Evolutionary conservation across 176 grass and related monocot genomes (phyloP).

Genomic region (Luzula sylvatica): DNA sequence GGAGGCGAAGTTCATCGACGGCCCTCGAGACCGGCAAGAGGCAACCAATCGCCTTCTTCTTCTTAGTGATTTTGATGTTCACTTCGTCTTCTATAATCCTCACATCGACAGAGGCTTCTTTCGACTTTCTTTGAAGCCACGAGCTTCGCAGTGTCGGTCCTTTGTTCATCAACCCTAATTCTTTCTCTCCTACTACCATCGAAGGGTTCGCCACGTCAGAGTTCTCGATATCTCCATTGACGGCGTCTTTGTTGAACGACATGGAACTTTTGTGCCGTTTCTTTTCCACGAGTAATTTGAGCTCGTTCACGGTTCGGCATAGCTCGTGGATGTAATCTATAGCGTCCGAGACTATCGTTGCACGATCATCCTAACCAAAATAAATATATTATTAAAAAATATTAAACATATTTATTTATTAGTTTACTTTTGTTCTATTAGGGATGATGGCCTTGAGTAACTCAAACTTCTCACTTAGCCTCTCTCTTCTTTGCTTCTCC

Average conservation of each 20-base stretch:
- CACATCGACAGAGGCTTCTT: conserved; percentile 83
- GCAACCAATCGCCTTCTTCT: conserved; percentile 50
- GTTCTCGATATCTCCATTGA: background rate
- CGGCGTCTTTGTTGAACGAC: background rate
- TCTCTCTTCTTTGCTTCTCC: conserved; percentile 18
- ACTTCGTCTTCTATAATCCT: conserved; percentile 89
- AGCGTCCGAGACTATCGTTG: conserved; percentile 13
- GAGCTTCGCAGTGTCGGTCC: conserved; percentile 53
- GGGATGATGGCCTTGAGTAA: conserved; percentile 17
- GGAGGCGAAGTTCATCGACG: conserved; percentile 65
- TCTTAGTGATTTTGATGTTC: conserved; percentile 89
- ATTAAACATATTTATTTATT: background rate
- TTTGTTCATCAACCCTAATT: conserved; percentile 14
- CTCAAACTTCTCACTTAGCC: conserved; percentile 15
- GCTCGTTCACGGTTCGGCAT: conserved; percentile 15
- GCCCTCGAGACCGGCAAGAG: conserved; percentile 42
- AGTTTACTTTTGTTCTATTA: conserved; percentile 8
- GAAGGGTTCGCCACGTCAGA: background rate
- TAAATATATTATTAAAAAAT: too few species aligned
- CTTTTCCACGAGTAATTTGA: conserved; percentile 9
- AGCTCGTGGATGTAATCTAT: conserved; percentile 20
- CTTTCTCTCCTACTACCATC: background rate
- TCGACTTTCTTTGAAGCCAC: conserved; percentile 71
- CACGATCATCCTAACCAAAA: conserved; percentile 13
- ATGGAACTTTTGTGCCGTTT: background rate